Evolutionary conservation across 1,284 basidiomycete species (phyloP), one percentile per base, ranked within the genome.

Genomic region (Cutaneotrichosporon arboriforme): DNA sequence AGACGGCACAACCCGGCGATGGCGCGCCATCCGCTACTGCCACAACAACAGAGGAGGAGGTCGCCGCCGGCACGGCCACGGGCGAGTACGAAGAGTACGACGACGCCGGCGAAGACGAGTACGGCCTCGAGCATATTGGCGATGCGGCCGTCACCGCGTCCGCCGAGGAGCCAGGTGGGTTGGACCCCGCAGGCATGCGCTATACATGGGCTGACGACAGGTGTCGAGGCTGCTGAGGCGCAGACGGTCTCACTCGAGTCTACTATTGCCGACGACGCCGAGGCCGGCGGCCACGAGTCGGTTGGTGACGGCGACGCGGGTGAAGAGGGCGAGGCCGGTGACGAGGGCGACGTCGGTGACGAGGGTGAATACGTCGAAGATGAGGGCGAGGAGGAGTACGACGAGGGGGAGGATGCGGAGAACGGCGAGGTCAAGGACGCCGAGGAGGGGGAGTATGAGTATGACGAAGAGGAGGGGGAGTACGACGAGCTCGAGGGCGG

Each of bases 1-100:
- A 46, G 9, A 74, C 57, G 17, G 67, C 62, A 31, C 69, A 68
- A 31, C 26, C 26, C 62, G 60, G 73, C 1, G n/a, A n/a, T 36
- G n/a, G 9, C 31, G 31, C 18, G 18, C n/a, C 33, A 18, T 4
- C 33, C 14, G 14, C 15, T 8, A 34, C 18, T 2, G 2, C 9
- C 22, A 12, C n/a, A n/a, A n/a, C n/a, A n/a, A n/a, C n/a, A n/a
- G n/a, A n/a, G n/a, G 45, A 20, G 45, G 35, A 22, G 15, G 20
- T 8, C 17, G 52, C 31, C 20, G 17, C 34, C 21, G 26, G 12
- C 14, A 39, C 40, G 7, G 41, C 38, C 14, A 42, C 26, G 15
- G 35, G 17, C 8, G 47, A 45, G 35, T 20, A 14, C 15, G 45
- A 47, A 7, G 54, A 46, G 13, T 36, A 46, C 2, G 46, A 35